Conservation (phyloP, 108 stramenopile species). For the Stephanodiscus minutulus region DNA sequence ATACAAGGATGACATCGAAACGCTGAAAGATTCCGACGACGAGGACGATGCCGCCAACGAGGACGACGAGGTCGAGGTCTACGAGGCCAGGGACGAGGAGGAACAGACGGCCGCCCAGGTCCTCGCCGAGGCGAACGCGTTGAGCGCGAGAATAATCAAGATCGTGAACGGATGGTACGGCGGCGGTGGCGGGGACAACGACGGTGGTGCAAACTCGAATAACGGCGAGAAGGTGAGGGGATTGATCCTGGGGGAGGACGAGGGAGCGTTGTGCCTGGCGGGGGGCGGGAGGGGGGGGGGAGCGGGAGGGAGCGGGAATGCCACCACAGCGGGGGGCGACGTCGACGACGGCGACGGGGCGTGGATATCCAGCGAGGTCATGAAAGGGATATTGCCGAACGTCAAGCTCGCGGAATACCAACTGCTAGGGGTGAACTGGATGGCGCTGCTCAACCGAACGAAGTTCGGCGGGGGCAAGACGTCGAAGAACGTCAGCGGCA, state of each 20-base stretch:
- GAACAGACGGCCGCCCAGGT: conserved; percentile 66
- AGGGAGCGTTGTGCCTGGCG: conserved; percentile 68
- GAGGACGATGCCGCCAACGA: conserved; percentile 51
- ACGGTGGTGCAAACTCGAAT: conserved; percentile 6
- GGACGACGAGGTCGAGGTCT: conserved; percentile 52
- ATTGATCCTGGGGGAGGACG: conserved; percentile 47
- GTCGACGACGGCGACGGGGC: conserved; percentile 15
- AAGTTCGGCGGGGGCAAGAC: conserved; percentile 51
- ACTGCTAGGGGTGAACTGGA: conserved; percentile 88
- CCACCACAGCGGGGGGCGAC: too few relatives aligned
- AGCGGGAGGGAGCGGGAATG: not conserved
- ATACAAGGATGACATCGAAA: conserved; percentile 29
- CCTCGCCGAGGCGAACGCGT: conserved; percentile 63
- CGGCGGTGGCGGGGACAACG: not conserved
- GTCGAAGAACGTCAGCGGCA: conserved; percentile 86
- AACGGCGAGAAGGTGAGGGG: conserved; percentile 14
- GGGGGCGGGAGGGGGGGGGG: conserved; percentile 13
- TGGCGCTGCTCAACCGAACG: conserved; percentile 76
- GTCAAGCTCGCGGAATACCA: conserved; percentile 80
- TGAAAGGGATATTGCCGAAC: conserved; percentile 62
- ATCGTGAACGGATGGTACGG: conserved; percentile 61
- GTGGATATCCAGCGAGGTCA: conserved; percentile 72
- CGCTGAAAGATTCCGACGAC: conserved; percentile 19
- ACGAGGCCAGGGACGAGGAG: conserved; percentile 44
- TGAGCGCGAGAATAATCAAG: conserved; percentile 71